Conservation (phyloP, 768 basidiomycete species). For the Coprinopsis sp. region DNA sequence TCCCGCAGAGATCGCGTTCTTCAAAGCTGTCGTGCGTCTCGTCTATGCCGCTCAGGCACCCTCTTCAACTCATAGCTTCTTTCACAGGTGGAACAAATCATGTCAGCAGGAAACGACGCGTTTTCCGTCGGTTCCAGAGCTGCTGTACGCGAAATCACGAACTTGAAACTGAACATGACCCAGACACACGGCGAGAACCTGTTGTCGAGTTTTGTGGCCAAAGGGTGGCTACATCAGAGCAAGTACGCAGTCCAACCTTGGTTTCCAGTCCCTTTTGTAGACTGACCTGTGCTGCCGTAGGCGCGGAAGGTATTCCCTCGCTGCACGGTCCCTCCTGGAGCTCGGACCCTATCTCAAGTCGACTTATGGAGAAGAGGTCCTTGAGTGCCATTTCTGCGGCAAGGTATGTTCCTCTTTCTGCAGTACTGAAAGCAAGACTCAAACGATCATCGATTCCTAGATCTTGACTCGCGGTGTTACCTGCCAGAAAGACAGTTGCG, state of each 20-base stretch:
- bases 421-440: not conserved
- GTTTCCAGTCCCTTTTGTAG: slow-evolving; percentile 2
- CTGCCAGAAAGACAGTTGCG: slow-evolving; percentile 60
- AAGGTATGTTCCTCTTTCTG: slow-evolving; percentile 45
- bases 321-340: slow-evolving; percentile 70
- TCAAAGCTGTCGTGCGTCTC: slow-evolving; percentile 69
- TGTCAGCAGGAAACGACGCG: slow-evolving; percentile 69
- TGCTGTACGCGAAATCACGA: slow-evolving; percentile 65
- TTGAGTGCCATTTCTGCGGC: slow-evolving; percentile 71
- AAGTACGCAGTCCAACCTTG: slow-evolving; percentile 39
- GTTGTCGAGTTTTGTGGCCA: slow-evolving; percentile 77
- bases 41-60: not conserved
- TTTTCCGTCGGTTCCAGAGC: slow-evolving; percentile 76
- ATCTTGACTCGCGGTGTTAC: slow-evolving; percentile 64
- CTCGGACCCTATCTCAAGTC: slow-evolving; percentile 68
- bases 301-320: slow-evolving; percentile 69
- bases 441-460: slow-evolving; percentile 27
- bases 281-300: slow-evolving; percentile 28
- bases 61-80: not conserved
- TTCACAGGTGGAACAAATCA: slow-evolving; percentile 80
- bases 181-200: slow-evolving; percentile 72
- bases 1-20: slow-evolving; percentile 74
- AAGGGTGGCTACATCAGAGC: slow-evolving; percentile 75
- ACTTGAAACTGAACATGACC: slow-evolving; percentile 61
- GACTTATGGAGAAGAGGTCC: slow-evolving; percentile 63